Percentiles rank a stretch among this genome's conserved stretches.
Evolutionary conservation across 495 filamentous ascomycete genomes (phyloP).

Genomic region (Penicillium ochrochloron): DNA sequence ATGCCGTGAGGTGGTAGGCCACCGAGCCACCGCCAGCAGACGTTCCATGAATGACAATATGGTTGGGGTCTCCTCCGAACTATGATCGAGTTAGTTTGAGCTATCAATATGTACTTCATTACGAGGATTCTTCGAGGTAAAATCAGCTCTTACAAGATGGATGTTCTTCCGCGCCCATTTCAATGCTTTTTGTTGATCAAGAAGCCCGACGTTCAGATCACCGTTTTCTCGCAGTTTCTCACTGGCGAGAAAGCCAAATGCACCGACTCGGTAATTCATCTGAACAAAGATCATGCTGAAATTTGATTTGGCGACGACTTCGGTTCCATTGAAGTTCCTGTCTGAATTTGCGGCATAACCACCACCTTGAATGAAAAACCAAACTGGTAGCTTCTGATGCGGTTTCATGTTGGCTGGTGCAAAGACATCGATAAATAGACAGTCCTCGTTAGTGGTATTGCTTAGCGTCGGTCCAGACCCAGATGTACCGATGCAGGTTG

Average conservation of each 20-base stretch:
- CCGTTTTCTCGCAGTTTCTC: slow-evolving; percentile 54
- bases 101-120: not conserved
- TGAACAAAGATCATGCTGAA: slow-evolving; percentile 62
- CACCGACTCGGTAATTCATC: slow-evolving; percentile 73
- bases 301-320: slow-evolving; percentile 55
- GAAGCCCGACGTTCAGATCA: slow-evolving; percentile 59
- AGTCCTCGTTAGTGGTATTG: slow-evolving; percentile 1
- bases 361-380: slow-evolving; percentile 71
- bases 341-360: slow-evolving; percentile 64
- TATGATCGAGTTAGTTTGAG: not conserved
- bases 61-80: slow-evolving; percentile 70
- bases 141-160: not conserved
- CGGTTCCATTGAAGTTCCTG: slow-evolving; percentile 62
- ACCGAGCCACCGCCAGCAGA: slow-evolving; percentile 68
- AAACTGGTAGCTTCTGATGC: slow-evolving; percentile 56
- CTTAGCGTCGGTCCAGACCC: not conserved
- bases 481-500: slow-evolving; percentile 2
- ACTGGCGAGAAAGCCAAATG: slow-evolving; percentile 69
- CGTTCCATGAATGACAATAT: slow-evolving; percentile 66
- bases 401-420: not conserved
- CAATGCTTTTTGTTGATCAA: slow-evolving; percentile 65
- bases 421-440: slow-evolving; percentile 9
- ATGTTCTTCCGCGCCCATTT: slow-evolving; percentile 66
- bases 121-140: not conserved
- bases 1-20: slow-evolving; percentile 63